phyloP scores from a whole-genome alignment of 345 rosid species.

The Lumnitzera littorea region DNA sequence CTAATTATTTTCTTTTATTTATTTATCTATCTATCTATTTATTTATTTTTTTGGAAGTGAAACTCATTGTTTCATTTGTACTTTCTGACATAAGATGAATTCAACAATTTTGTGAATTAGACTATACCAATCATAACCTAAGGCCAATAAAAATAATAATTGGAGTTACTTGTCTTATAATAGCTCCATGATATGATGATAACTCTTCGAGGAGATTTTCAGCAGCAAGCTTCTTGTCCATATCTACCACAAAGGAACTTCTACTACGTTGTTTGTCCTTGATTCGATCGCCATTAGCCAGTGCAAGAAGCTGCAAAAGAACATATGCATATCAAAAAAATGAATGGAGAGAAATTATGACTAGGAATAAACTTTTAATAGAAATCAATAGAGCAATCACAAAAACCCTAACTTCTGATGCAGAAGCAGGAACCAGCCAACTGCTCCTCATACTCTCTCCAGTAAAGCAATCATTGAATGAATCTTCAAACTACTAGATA shows the following conservation, averaged over 20 bases:
- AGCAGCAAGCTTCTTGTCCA: slow-evolving; percentile 86
- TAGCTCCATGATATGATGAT: slow-evolving; percentile 58
- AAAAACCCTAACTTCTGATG: too few relatives aligned
- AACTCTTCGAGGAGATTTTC: slow-evolving; percentile 73
- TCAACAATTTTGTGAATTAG: neutral
- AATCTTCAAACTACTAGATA: too few relatives aligned
- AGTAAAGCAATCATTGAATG: too few relatives aligned
- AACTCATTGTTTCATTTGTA: too few relatives aligned
- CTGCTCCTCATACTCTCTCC: too few relatives aligned
- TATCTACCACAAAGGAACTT: slow-evolving; percentile 86
- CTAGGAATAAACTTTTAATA: neutral
- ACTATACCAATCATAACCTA: neutral
- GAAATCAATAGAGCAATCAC: too few relatives aligned
- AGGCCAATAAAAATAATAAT: neutral
- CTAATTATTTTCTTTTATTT: too few relatives aligned
- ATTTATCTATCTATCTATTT: too few relatives aligned
- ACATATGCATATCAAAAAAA: slow-evolving; percentile 1
- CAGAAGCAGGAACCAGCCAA: too few relatives aligned
- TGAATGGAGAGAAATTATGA: slow-evolving; percentile 2
- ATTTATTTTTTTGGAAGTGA: too few relatives aligned
- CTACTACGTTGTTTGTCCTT: slow-evolving; percentile 89
- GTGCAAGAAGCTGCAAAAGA: slow-evolving; percentile 64
- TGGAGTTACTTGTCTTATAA: slow-evolving; percentile 58
- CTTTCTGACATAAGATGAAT: too few relatives aligned
- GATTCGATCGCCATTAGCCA: slow-evolving; percentile 95